Evolutionary conservation across 257 asterid genomes (phyloP), one percentile per base, ranked within the genome.

Genomic region (Primulina tabacum): DNA sequence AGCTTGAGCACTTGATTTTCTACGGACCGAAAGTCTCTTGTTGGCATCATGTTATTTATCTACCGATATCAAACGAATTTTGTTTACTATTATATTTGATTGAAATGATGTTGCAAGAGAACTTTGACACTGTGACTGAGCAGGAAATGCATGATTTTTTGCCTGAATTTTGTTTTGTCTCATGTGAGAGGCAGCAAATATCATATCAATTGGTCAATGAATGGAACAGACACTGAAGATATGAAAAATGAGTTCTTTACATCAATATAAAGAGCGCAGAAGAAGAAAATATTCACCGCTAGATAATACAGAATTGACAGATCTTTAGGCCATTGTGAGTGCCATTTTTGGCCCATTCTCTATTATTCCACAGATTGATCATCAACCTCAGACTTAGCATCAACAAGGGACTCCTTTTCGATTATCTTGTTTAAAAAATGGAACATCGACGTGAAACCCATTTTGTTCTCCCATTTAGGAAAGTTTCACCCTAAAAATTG

Each of bases 361-460:
- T 38, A 38, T 38, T 10, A 38, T 4, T 43, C 53, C n/a, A 12
- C 53, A 12, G 53, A 4, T 14, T 43, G 53, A 43, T 43, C 53
- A 43, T 43, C 7, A 43, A 4, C 53, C 21, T 14, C 14, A 61
- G 8, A 7, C 12, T 38, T 35, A n/a, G 35, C 67, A 71, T 32
- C 50, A 38, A 37, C 24, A 29, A 53, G 12, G 55, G 67, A 65
- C 60, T 59, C 28, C 59, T 59, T 60, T 3, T 14, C 40, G 30
- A 47, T 53, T 68, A 63, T 16, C 32, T 35, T 17, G 38, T 73
- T 43, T 47, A 52, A 60, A 71, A 34, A 18, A 65, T 33, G 20
- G 72, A 24, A 7, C 14, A 50, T n/a, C 18, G 17, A 50, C 52
- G 20, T 10, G 78, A 69, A 34, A 76, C 61, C 72, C 68, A 66